Evolutionary conservation across 2,329 filamentous ascomycete species (phyloP).

Genomic region (Apiospora phragmitis): DNA sequence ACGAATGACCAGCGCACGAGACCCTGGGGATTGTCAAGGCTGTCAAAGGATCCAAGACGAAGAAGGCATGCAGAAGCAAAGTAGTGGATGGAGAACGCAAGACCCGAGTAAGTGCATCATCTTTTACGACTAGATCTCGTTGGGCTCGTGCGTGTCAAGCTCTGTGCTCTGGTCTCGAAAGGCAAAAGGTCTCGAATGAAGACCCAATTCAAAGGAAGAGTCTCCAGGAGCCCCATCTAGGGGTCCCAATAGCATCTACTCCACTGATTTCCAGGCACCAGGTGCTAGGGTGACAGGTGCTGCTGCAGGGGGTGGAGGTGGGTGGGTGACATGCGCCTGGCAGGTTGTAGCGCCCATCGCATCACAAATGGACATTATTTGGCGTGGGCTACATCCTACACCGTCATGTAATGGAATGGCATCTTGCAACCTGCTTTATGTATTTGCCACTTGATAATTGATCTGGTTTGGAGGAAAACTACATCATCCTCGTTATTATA

Average conservation of each 20-base stretch:
- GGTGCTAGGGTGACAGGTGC: background rate
- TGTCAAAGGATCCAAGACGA: conserved; percentile 13
- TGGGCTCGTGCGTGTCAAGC: background rate
- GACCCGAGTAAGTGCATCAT: background rate
- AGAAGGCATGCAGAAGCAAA: conserved; percentile 14
- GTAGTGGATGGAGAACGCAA: conserved; percentile 5
- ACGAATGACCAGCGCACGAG: background rate
- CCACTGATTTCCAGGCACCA: conserved; percentile 8
- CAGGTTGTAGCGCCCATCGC: background rate
- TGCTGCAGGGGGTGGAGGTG: background rate
- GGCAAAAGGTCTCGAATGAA: too few relatives aligned
- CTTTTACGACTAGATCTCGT: background rate
- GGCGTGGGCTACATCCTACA: background rate
- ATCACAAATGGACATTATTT: background rate
- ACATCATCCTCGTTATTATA: too few relatives aligned
- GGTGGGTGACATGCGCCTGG: background rate
- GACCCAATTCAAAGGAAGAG: background rate
- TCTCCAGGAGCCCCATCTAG: background rate
- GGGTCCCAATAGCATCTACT: conserved; percentile 12
- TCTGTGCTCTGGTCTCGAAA: too few relatives aligned
- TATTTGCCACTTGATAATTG: background rate
- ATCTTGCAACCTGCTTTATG: background rate
- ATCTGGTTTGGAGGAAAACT: background rate
- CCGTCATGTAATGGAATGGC: background rate
- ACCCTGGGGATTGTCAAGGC: conserved; percentile 1